Conservation (phyloP, 2,329 filamentous ascomycete genomes). For the Capronia epimyces region DNA sequence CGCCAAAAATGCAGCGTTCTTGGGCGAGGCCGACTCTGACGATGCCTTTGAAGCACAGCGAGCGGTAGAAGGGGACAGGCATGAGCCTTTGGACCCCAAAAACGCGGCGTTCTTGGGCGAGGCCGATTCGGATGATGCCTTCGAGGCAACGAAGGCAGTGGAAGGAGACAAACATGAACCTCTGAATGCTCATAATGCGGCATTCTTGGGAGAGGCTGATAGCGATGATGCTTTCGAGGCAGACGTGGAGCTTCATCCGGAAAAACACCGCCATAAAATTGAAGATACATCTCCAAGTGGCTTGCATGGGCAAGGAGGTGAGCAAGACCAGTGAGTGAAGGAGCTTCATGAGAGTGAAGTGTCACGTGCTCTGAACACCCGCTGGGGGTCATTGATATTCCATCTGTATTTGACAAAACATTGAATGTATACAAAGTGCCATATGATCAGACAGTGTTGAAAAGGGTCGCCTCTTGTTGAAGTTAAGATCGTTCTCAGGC, state of each 20-base stretch:
- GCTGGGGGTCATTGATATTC: not conserved
- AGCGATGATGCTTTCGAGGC: conserved; percentile 25
- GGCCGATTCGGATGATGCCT: conserved; percentile 21
- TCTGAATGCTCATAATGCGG: conserved; percentile 16
- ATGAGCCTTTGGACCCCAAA: conserved; percentile 5
- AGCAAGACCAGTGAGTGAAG: conserved; percentile 12
- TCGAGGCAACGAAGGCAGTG: conserved; percentile 14
- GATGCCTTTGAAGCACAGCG: conserved; percentile 8
- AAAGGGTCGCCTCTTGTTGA: not conserved
- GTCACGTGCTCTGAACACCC: not conserved
- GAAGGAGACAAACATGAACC: conserved; percentile 16
- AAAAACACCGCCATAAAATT: conserved; percentile 22
- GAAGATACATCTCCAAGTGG: conserved; percentile 23
- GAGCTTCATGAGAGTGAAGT: not conserved
- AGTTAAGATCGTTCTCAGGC: not conserved
- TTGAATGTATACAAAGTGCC: not conserved
- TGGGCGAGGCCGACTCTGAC: conserved; percentile 18
- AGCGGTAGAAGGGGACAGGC: conserved; percentile 5
- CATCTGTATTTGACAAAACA: not conserved
- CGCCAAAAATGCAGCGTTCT: conserved; percentile 17
- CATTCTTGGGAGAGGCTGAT: conserved; percentile 22
- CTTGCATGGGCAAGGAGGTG: conserved; percentile 20
- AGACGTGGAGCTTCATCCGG: conserved; percentile 21
- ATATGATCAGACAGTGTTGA: too few relatives aligned
- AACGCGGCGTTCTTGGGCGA: conserved; percentile 19